Percentiles rank a stretch among this genome's conserved stretches.
phyloP scores from a whole-genome alignment of 2,329 filamentous ascomycete species.

The Aspergillus piperis region DNA sequence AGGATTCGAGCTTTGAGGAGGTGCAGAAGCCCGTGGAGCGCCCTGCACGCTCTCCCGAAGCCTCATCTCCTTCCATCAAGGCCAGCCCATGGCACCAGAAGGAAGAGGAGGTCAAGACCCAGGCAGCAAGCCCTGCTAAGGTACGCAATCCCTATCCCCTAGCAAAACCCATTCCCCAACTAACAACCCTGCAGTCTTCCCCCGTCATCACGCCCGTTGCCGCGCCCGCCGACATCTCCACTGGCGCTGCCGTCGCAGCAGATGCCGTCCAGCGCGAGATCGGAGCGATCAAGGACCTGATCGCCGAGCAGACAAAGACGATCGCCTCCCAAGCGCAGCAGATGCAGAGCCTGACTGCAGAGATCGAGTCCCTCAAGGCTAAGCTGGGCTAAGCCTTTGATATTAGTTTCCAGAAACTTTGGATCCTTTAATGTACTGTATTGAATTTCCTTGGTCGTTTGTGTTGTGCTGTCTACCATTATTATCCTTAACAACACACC shows the following conservation, averaged over 20 bases:
- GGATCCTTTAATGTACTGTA: constrained; percentile 13
- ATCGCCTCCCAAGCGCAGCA: constrained; percentile 76
- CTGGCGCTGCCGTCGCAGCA: constrained; percentile 38
- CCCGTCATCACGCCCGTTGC: constrained; percentile 39
- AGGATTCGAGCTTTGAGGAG: constrained; percentile 84
- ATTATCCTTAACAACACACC: background rate
- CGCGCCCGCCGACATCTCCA: constrained; percentile 27
- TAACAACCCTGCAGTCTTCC: constrained; percentile 17
- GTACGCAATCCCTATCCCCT: constrained; percentile 17
- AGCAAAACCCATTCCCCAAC: background rate
- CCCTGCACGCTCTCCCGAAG: constrained; percentile 36
- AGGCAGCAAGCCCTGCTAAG: constrained; percentile 24
- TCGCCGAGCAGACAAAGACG: constrained; percentile 75
- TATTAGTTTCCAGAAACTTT: background rate
- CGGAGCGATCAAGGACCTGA: constrained; percentile 72
- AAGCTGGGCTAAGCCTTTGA: constrained; percentile 57
- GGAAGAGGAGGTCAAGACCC: constrained; percentile 29
- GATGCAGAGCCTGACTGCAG: constrained; percentile 67
- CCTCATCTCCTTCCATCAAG: constrained; percentile 31
- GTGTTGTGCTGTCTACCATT: background rate
- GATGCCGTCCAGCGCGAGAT: constrained; percentile 66
- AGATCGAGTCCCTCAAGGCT: constrained; percentile 80
- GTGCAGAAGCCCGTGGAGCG: constrained; percentile 73
- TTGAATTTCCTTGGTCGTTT: constrained; percentile 5
- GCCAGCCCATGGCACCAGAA: constrained; percentile 33